phyloP scores from a whole-genome alignment of 2,329 filamentous ascomycete genomes.

The Trichoderma sp. region DNA sequence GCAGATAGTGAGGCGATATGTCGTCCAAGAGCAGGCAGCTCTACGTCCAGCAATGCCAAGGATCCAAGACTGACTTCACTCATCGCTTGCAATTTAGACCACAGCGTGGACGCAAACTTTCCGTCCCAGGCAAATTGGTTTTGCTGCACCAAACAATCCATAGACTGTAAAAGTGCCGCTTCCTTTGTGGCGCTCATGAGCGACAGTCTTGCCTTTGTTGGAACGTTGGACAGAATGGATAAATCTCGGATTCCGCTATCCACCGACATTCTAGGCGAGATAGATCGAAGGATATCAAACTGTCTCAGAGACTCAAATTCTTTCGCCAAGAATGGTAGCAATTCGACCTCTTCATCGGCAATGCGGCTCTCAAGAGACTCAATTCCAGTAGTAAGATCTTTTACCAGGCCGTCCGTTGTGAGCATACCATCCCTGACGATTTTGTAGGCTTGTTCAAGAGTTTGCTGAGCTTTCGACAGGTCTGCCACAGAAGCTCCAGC shows the following conservation, averaged over 20 bases:
- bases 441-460: constrained; percentile 60
- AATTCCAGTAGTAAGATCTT: constrained; percentile 56
- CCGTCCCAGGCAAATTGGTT: constrained; percentile 47
- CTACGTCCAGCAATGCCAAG: constrained; percentile 65
- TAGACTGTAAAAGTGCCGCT: constrained; percentile 49
- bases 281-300: constrained; percentile 48
- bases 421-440: constrained; percentile 52
- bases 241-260: constrained; percentile 19
- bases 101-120: constrained; percentile 50
- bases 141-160: constrained; percentile 52
- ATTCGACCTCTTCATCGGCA: constrained; percentile 46
- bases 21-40: constrained; percentile 64
- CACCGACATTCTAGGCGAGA: constrained; percentile 8
- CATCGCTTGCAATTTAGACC: constrained; percentile 58
- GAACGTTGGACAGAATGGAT: constrained; percentile 52
- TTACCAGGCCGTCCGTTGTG: constrained; percentile 53
- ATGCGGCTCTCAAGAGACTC: constrained; percentile 53
- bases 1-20: constrained; percentile 56
- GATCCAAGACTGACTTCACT: constrained; percentile 61
- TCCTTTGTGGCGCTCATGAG: constrained; percentile 42
- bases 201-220: constrained; percentile 42
- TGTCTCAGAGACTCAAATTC: constrained; percentile 64
- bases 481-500: constrained; percentile 55
- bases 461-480: constrained; percentile 57
- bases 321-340: constrained; percentile 55